A percentile compares a stretch with the other conserved stretches of the same genome.
Conservation (phyloP, 371 early-diverging fungal genomes). For the Mucor sp. region DNA sequence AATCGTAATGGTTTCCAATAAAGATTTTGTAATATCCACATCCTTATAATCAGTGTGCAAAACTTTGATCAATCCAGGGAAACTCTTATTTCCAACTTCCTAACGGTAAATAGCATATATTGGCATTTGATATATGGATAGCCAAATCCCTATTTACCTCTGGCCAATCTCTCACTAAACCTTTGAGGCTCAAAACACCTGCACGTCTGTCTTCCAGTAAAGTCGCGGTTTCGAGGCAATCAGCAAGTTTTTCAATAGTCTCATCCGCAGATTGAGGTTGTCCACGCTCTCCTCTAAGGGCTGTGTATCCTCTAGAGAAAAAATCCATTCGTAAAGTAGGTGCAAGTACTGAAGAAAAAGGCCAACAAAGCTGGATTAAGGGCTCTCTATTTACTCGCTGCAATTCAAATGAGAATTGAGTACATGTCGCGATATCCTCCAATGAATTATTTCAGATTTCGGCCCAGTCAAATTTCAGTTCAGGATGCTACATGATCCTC, state of each 20-base stretch:
- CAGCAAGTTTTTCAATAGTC: constrained; percentile 85
- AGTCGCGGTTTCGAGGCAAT: constrained; percentile 82
- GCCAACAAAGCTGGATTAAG: not conserved
- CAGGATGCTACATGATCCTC: not conserved
- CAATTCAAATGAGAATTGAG: not conserved
- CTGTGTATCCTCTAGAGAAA: constrained; percentile 73
- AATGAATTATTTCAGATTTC: not conserved
- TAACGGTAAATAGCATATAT: constrained; percentile 18
- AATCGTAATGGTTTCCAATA: constrained; percentile 82
- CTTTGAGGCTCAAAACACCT: constrained; percentile 85
- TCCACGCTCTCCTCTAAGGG: constrained; percentile 79
- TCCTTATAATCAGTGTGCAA: constrained; percentile 81
- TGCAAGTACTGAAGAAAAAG: not conserved
- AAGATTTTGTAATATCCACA: constrained; percentile 79
- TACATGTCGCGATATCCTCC: not conserved
- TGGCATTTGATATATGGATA: not conserved
- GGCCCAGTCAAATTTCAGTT: not conserved
- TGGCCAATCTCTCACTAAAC: constrained; percentile 75
- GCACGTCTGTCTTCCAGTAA: constrained; percentile 89
- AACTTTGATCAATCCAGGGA: constrained; percentile 73
- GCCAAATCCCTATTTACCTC: constrained; percentile 26
- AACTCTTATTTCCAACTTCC: constrained; percentile 85
- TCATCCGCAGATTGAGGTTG: constrained; percentile 82
- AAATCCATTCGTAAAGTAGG: constrained; percentile 66
- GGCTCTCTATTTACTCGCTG: not conserved